Base-by-base conservation (phyloP, 768 basidiomycete species). In the Phaeolepiota aurea region DNA sequence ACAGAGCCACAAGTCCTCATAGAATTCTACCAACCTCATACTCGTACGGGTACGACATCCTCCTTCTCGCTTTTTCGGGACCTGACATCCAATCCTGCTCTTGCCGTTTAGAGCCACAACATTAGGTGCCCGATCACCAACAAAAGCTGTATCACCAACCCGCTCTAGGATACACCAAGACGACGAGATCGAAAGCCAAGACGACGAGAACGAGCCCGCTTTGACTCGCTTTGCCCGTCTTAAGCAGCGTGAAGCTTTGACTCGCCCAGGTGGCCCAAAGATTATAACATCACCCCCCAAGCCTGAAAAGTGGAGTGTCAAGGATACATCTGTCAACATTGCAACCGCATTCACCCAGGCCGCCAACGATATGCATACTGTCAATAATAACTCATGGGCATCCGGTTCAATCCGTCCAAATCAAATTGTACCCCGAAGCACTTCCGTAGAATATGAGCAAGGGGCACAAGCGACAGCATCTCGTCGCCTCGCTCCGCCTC, bases 241-340 rank as follows among this genome's bases (percentile, higher is more conserved):
- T 21, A 69, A 70, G 48, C 65, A 69, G 46, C 64, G 65, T 30
- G 66, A 68, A 53, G 43, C 58, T 22, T 43, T 46, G 7, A 42
- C 48, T 30, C 61, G 58, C 32, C 58, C 65, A 43, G 59, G 64
- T 34, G 64, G 56, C 15, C 61, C 68, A 21, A 69, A 56, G 62
- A 65, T 63, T 54, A 72, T 58, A 53, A 70, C 55, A 51, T 57
- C 61, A 34, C 62, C 64, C 12, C 71, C 71, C n/a, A 68, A 79
- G 38, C 86, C 87, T 31, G 72, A 78, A 51, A 77, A 69, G 69
- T 85, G 82, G 82, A 55, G 57, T 44, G 76, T 87, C 44, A 83
- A 83, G 52, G 86, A 87, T 60, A 91, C 89, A 33, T 82, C 87
- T 14, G 89, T 91, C 38, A 85, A 87, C 60, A 82, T 89, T 52